Conservation (phyloP, 345 rosid species). For the Eucalyptus pauciflora region DNA sequence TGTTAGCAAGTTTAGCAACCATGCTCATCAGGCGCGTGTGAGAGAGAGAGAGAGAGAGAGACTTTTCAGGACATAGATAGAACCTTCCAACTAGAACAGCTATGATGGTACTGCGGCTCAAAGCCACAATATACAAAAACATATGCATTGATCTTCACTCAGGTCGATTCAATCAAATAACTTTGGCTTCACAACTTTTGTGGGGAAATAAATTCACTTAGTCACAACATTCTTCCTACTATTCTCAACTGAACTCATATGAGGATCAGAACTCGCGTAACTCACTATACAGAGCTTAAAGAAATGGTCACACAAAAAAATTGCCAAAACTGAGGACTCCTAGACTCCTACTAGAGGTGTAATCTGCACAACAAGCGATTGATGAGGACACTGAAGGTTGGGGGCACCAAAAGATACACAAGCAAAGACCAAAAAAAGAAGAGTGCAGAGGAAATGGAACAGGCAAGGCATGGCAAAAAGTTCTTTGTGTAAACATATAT, state of each 20-base stretch:
- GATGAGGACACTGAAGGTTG: neutral
- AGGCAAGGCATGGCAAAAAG: neutral
- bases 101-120: neutral
- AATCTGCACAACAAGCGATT: neutral
- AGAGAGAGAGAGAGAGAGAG: neutral
- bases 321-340: neutral
- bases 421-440: neutral
- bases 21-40: neutral
- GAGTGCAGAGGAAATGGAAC: neutral
- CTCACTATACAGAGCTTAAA: neutral
- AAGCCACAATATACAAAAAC: neutral
- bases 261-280: neutral
- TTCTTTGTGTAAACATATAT: neutral
- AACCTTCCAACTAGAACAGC: neutral
- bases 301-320: neutral
- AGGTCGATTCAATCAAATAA: neutral
- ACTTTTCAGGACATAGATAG: neutral
- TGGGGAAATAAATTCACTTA: neutral
- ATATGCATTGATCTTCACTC: neutral
- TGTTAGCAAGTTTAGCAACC: neutral
- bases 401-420: neutral
- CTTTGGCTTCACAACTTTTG: neutral
- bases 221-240: neutral
- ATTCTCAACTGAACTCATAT: neutral
- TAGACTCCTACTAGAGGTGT: neutral